Evolutionary conservation across 2,329 filamentous ascomycete genomes (phyloP), one percentile per base, ranked within the genome.

Genomic region (Cryphonectria nitschkei): DNA sequence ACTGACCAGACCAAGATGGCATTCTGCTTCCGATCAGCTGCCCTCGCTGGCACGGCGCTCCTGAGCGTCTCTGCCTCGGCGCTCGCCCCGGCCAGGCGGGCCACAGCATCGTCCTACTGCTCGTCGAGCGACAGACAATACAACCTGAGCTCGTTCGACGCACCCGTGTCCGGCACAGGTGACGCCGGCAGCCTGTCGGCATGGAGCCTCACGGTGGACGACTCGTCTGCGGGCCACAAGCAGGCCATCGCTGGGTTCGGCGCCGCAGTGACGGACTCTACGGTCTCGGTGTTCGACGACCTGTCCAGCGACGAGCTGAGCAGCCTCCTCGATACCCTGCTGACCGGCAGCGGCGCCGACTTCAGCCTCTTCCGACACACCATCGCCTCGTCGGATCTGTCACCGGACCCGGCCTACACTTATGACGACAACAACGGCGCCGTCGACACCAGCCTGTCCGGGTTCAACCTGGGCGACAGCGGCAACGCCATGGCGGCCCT

Each of bases 221-320:
- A 84, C 73, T 80, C 80, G 29, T 52, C 76, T 1, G 71, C 77
- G 5, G 81, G 81, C 22, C 72, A 79, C 71, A 83, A 81, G 72
- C 82, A 84, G 74, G 79, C 73, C 16, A 74, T 84, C 75, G 79
- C 76, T 60, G 81, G 82, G 4, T 84, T 84, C 68, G 82, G 82
- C n/a, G 81, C 80, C 7, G 77, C 80, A 13, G 80, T 83, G 39
- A 83, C 82, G 2, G 82, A 84, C 67, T 79, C 80, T 43, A 83
- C 81, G 6, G 80, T 83, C 13, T 76, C 78, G 39, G 80, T 81
- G 34, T 78, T 83, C 73, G 79, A 80, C 69, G 74, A 75, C 29
- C 78, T 84, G 3, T 72, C 80, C 0, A 72, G 74, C 22, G 74
- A 74, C 64, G 68, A 74, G 50, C 79, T 77, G 29, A 75, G 73